Base-by-base conservation (phyloP, 1,284 basidiomycete species). In the Schizophyllum commune region DNA sequence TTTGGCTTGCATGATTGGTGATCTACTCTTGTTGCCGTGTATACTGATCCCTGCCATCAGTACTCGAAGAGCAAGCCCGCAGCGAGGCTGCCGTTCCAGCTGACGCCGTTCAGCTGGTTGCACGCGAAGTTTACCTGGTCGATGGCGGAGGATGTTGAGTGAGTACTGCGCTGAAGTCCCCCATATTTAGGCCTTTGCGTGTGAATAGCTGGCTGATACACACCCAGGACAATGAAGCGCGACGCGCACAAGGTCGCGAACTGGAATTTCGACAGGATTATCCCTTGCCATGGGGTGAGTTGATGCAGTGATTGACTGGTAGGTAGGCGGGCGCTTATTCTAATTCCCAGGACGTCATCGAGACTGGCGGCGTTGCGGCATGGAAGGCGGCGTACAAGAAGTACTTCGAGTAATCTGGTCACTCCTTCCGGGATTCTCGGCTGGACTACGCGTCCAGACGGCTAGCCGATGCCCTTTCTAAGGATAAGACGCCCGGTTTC, bases 261-360 rank as follows among this genome's bases (percentile, higher is more conserved):
- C 1, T 96, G 94, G 94, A 88, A 96, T 67, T 96, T 94, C 71
- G 84, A 91, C 32, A 79, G 91, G 55, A 90, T 98, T 69, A 94
- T 98, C 62, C 92, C 93, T 56, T 96, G 94, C 69, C 96, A 98
- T 72, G 96, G 91, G n/a, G 88, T 90, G 70, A 68, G 83, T 72
- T 3, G 3, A 20, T 3, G 1, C 27, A 55, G 53, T 59, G 39
- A 56, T 52, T 27, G 27, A 5, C 27, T 27, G 5, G 27, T 27
- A 27, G 27, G 27, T 27, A 5, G 27, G 27, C 27, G 27, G 27
- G 27, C 27, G 27, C 27, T 27, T 27, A 27, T 56, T 34, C 56
- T 20, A 52, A n/a, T 33, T 47, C 9, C 39, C 60, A 87, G 79
- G 91, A 94, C 66, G 89, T 94, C 19, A 90, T 96, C 61, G 92